Evolutionary conservation across 208 protist genomes (phyloP).

Genomic region (Strigomonas culicis): DNA sequence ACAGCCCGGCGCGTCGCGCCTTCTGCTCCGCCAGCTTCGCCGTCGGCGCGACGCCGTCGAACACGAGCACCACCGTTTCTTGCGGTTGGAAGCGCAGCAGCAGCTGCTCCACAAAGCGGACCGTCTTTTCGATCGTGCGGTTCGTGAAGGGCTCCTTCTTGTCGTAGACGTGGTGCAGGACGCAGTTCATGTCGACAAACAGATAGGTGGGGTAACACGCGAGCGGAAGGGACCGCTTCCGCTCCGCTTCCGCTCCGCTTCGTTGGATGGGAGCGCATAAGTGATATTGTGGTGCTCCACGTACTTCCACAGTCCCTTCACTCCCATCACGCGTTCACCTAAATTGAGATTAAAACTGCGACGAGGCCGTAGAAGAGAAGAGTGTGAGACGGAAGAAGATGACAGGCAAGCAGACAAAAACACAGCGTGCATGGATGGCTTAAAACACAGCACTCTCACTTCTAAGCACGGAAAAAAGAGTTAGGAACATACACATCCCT

Average conservation of each 20-base stretch:
- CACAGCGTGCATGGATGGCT: too few species aligned
- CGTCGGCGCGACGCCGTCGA: slow-evolving; percentile 69
- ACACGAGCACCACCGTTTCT: slow-evolving; percentile 55
- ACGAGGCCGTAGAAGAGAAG: too few species aligned
- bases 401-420: too few species aligned
- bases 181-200: slow-evolving; percentile 81
- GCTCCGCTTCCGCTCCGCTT: not conserved
- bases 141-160: slow-evolving; percentile 20
- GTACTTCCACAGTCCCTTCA: slow-evolving; percentile 74
- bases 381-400: not conserved
- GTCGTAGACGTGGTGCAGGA: slow-evolving; percentile 57
- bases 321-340: too few species aligned
- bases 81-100: slow-evolving; percentile 30
- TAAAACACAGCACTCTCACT: too few species aligned
- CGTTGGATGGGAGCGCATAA: slow-evolving; percentile 11
- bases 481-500: too few species aligned
- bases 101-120: slow-evolving; percentile 29
- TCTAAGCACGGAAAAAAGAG: too few species aligned
- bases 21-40: slow-evolving; percentile 77
- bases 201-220: slow-evolving; percentile 56
- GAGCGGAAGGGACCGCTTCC: not conserved
- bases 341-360: too few species aligned
- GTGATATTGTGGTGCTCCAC: slow-evolving; percentile 55
- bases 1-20: slow-evolving; percentile 25
- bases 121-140: slow-evolving; percentile 33